Evolutionary conservation across 2,329 filamentous ascomycete species (phyloP).

Genomic region (Claviceps quebecensis): DNA sequence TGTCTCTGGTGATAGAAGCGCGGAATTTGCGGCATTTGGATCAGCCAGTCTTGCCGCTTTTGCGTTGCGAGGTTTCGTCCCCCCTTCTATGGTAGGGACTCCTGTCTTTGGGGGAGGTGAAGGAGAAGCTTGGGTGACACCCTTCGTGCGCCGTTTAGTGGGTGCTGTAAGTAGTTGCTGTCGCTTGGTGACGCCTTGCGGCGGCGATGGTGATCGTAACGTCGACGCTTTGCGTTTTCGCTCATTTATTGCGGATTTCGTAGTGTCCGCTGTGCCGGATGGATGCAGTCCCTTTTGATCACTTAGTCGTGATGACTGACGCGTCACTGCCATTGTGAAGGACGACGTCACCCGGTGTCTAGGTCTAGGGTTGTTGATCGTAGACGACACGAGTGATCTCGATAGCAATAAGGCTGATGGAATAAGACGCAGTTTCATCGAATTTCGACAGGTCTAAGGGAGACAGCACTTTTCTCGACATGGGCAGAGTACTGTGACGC

Average conservation of each 20-base stretch:
- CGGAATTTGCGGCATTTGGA: conserved; percentile 52
- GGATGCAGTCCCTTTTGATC: conserved; percentile 11
- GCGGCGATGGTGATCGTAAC: conserved; percentile 4
- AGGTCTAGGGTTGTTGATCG: neutral
- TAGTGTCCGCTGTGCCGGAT: neutral
- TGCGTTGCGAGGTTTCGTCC: conserved; percentile 25
- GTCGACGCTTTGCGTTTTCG: conserved; percentile 22
- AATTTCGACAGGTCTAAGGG: neutral
- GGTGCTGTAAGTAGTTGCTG: conserved; percentile 15
- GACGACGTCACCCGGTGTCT: neutral
- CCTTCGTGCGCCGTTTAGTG: conserved; percentile 17
- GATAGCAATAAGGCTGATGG: neutral
- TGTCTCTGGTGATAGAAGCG: conserved; percentile 56
- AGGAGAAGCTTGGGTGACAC: conserved; percentile 12
- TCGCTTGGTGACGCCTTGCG: conserved; percentile 10
- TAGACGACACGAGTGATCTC: neutral
- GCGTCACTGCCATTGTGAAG: conserved; percentile 15
- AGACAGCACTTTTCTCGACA: neutral
- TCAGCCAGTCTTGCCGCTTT: conserved; percentile 43
- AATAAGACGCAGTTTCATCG: neutral
- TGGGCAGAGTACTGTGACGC: neutral
- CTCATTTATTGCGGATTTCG: conserved; percentile 1
- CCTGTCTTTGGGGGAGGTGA: conserved; percentile 32
- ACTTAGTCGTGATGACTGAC: conserved; percentile 28
- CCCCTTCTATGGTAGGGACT: conserved; percentile 14